phyloP scores from a whole-genome alignment of 2,329 filamentous ascomycete genomes.

The Purpureocillium lavendulum region DNA sequence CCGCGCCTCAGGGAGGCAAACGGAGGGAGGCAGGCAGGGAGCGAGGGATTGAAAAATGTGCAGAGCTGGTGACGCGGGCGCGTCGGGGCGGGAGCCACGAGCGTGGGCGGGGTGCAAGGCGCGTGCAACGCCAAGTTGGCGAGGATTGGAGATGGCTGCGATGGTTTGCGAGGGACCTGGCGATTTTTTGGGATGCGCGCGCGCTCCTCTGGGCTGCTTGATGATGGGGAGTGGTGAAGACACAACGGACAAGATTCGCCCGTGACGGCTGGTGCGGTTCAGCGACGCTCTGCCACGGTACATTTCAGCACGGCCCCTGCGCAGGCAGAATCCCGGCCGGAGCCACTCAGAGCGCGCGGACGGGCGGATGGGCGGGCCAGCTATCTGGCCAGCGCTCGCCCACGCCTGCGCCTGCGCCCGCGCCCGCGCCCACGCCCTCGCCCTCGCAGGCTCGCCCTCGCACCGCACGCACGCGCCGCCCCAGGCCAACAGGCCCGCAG shows the following conservation, averaged over 20 bases:
- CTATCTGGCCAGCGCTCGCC: no score
- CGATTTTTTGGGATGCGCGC: slow-evolving; percentile 55
- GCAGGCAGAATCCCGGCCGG: slow-evolving; percentile 13
- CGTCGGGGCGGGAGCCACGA: slow-evolving; percentile 31
- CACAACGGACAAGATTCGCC: slow-evolving; percentile 41
- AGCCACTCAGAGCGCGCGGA: not conserved
- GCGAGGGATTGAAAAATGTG: slow-evolving; percentile 30
- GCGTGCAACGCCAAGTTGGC: slow-evolving; percentile 46
- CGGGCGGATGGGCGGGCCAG: no score
- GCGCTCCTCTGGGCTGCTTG: slow-evolving; percentile 31
- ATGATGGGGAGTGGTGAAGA: slow-evolving; percentile 46
- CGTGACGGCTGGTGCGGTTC: slow-evolving; percentile 38
- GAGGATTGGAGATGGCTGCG: slow-evolving; percentile 47
- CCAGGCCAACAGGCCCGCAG: no score
- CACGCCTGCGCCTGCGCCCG: no score
- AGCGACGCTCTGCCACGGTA: slow-evolving; percentile 28
- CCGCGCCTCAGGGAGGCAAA: no score
- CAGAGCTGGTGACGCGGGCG: slow-evolving; percentile 28
- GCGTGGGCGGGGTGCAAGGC: slow-evolving; percentile 39
- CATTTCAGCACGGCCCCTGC: slow-evolving; percentile 33
- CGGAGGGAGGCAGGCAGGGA: slow-evolving; percentile 4
- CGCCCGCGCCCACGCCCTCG: no score
- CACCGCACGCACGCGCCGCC: no score
- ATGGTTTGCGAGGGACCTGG: slow-evolving; percentile 52
- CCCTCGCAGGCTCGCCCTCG: no score